These are phyloP conservation scores for Paraconiothyrium sp. DNA, from an alignment of 2,329 filamentous ascomycete genomes.

Conservation along the genomic window DNA sequence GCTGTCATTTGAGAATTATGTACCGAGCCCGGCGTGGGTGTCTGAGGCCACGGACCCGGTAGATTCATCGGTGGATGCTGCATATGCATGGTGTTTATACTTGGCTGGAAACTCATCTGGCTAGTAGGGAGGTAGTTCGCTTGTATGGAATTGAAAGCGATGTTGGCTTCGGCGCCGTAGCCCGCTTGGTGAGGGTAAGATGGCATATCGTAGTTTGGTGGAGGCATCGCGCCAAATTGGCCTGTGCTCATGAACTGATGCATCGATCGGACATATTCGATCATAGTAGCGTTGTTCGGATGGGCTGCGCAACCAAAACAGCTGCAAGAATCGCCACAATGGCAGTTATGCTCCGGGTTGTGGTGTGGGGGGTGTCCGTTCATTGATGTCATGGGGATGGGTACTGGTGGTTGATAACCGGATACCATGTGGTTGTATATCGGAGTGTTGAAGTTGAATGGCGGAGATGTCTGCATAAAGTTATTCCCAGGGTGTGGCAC, in stretches of 20 bases:
- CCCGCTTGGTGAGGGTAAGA: constrained; percentile 46
- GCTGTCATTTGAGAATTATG: constrained; percentile 23
- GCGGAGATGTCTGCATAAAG: constrained; percentile 29
- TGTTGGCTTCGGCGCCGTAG: constrained; percentile 37
- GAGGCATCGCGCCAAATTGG: constrained; percentile 40
- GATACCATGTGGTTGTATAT: constrained; percentile 47
- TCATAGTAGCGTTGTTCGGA: constrained; percentile 72
- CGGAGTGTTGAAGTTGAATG: constrained; percentile 42
- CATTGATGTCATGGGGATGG: constrained; percentile 44
- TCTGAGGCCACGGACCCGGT: constrained; percentile 37
- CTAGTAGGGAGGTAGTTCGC: constrained; percentile 31
- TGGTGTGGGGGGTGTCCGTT: constrained; percentile 41
- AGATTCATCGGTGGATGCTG: constrained; percentile 25
- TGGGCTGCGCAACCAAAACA: constrained; percentile 75
- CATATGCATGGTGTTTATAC: constrained; percentile 31
- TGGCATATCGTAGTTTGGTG: constrained; percentile 47
- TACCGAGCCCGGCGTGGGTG: constrained; percentile 26
- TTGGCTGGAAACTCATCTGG: constrained; percentile 35
- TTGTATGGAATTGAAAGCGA: constrained; percentile 24
- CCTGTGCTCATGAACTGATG: constrained; percentile 48
- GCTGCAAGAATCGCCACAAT: constrained; percentile 72
- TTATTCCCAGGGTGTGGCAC: constrained; percentile 26
- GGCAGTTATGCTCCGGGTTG: constrained; percentile 61
- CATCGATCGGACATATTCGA: constrained; percentile 59
- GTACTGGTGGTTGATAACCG: constrained; percentile 41